A percentile compares a stretch with the other conserved stretches of the same genome.
These are phyloP conservation scores for Wickerhamomyces subpelliculosus DNA, from an alignment of 805 yeast species.

Conservation along the genomic window DNA sequence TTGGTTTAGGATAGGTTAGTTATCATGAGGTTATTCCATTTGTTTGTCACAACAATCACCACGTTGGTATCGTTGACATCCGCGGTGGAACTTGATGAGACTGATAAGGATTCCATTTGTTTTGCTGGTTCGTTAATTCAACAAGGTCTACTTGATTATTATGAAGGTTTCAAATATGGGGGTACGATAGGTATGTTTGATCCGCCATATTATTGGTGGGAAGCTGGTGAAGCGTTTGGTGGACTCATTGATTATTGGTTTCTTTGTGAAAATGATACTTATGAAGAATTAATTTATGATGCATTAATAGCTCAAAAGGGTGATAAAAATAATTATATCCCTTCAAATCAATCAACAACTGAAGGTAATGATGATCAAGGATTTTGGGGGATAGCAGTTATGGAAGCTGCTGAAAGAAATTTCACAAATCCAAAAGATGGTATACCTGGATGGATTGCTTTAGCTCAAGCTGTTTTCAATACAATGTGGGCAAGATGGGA, in stretches of 20 bases:
- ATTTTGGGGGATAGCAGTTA: conserved; percentile 62
- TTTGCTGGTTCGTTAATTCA: conserved; percentile 50
- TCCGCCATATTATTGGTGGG: conserved; percentile 85
- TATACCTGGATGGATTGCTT: conserved; percentile 47
- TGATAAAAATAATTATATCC: conserved; percentile 47
- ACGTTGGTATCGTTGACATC: conserved; percentile 1
- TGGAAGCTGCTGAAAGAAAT: conserved; percentile 59
- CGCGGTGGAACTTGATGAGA: conserved; percentile 33
- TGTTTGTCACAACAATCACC: conserved; percentile 2
- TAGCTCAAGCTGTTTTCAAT: conserved; percentile 57
- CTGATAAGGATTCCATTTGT: conserved; percentile 41
- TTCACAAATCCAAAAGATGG: conserved; percentile 44
- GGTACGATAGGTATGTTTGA: conserved; percentile 71
- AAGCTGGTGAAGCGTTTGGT: conserved; percentile 81
- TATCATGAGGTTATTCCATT: conserved; percentile 5
- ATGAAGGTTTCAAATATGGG: conserved; percentile 53
- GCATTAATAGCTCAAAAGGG: conserved; percentile 46
- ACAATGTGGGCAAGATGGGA: conserved; percentile 65
- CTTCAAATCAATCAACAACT: conserved; percentile 55
- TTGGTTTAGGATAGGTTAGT: too few relatives aligned
- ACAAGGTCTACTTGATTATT: conserved; percentile 63
- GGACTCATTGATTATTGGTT: conserved; percentile 64
- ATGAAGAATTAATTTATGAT: conserved; percentile 47
- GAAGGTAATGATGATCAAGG: conserved; percentile 78
- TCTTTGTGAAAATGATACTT: conserved; percentile 66